These are phyloP conservation scores for Aspergillus fumigatus DNA, from an alignment of 2,329 filamentous ascomycete genomes.

Conservation along the genomic window DNA sequence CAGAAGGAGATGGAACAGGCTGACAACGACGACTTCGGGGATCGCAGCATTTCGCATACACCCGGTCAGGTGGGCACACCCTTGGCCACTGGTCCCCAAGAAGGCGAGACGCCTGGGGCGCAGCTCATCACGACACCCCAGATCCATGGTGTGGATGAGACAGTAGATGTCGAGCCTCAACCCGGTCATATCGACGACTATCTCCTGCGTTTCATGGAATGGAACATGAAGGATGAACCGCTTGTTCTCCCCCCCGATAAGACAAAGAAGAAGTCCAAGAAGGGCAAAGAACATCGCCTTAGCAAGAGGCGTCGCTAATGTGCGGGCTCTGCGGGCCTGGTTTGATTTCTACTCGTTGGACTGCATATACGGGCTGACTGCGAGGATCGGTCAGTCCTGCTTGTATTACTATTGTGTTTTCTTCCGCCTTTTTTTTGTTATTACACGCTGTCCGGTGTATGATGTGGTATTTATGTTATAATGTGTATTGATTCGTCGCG, in stretches of 20 bases:
- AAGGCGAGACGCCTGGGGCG: conserved; percentile 18
- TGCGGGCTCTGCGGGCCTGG: not conserved
- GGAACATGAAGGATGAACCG: conserved; percentile 48
- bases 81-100: conserved; percentile 34
- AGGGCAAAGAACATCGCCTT: conserved; percentile 45
- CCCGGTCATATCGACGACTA: conserved; percentile 68
- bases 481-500: not conserved
- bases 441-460: not conserved
- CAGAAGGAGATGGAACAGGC: conserved; percentile 81
- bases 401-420: not conserved
- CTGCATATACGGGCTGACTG: not conserved
- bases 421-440: not conserved
- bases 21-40: conserved; percentile 79
- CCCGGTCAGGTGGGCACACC: conserved; percentile 31
- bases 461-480: not conserved
- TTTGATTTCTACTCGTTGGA: not conserved
- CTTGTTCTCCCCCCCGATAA: conserved; percentile 46
- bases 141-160: conserved; percentile 20
- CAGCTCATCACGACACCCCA: conserved; percentile 12
- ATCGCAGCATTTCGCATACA: conserved; percentile 46
- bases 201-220: conserved; percentile 66
- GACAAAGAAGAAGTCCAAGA: conserved; percentile 45
- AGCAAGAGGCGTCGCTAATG: conserved; percentile 24
- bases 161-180: conserved; percentile 38
- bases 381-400: not conserved